These are phyloP conservation scores for Oryza australiensis DNA, from an alignment of 176 grass and related monocot species.

Conservation along the genomic window DNA sequence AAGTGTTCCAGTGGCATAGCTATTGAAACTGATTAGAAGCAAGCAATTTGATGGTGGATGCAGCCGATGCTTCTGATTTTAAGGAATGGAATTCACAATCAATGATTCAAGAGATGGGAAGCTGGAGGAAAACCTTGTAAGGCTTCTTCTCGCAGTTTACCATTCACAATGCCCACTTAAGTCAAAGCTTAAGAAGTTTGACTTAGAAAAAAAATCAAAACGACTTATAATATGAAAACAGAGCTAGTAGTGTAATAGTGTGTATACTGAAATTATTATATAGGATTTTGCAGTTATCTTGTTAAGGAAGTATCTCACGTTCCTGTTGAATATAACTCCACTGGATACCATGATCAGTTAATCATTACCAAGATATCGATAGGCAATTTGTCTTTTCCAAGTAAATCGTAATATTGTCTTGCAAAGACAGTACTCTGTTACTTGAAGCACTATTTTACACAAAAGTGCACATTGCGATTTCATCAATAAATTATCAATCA, in stretches of 20 bases:
- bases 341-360: too few species aligned
- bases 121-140: conserved; percentile 1
- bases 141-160: conserved; percentile 14
- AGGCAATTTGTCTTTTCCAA: background rate
- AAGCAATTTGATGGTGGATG: background rate
- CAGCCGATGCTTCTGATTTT: conserved; percentile 8
- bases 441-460: background rate
- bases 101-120: background rate
- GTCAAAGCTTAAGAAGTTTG: too few species aligned
- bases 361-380: background rate
- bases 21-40: background rate
- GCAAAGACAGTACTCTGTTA: background rate
- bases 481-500: background rate
- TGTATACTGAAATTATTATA: background rate
- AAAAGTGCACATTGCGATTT: background rate
- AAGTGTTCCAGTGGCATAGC: background rate
- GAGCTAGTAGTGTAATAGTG: background rate
- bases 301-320: background rate
- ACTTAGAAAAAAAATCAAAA: too few species aligned
- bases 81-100: background rate
- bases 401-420: background rate
- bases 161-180: background rate
- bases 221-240: too few species aligned
- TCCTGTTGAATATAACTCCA: background rate
- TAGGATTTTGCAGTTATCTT: background rate